Conservation (phyloP, 257 asterid genomes). For the Solanum etuberosum region DNA sequence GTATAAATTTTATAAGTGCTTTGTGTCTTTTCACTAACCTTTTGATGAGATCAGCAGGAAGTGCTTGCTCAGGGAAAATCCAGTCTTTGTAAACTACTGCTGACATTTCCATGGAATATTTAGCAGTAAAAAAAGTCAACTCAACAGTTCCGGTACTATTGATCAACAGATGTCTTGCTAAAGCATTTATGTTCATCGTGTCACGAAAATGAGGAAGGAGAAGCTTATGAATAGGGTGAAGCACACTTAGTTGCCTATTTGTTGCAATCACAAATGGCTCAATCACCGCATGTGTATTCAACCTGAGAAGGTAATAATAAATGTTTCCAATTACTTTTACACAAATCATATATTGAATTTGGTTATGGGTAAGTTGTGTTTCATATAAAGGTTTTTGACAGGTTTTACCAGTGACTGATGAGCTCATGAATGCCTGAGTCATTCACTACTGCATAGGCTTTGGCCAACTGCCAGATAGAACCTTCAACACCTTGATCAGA, state of each 20-base stretch:
- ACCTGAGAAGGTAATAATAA: constrained; percentile 23
- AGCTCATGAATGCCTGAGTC: constrained; percentile 79
- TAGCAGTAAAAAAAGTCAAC: constrained; percentile 5
- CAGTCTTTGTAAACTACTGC: constrained; percentile 14
- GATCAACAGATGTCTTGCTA: constrained; percentile 14
- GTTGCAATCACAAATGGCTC: constrained; percentile 28
- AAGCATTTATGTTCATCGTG: constrained; percentile 23
- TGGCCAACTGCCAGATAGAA: constrained; percentile 68
- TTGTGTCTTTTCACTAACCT: constrained; percentile 6
- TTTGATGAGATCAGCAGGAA: constrained; percentile 24
- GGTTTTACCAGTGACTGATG: constrained; percentile 59
- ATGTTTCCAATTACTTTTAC: neutral
- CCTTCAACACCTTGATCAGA: constrained; percentile 44
- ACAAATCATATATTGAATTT: neutral
- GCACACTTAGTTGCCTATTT: constrained; percentile 16
- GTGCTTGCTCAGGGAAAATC: constrained; percentile 25
- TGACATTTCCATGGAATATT: constrained; percentile 21
- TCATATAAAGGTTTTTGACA: neutral
- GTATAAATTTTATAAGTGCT: neutral
- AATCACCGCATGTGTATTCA: constrained; percentile 21
- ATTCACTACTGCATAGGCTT: constrained; percentile 61
- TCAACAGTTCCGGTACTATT: constrained; percentile 15
- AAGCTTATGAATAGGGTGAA: constrained; percentile 24
- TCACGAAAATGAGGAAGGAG: constrained; percentile 22
- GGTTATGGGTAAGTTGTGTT: neutral